Conservation (phyloP, 1,139 yeast species). For the Lodderomyces jiufengensis region DNA sequence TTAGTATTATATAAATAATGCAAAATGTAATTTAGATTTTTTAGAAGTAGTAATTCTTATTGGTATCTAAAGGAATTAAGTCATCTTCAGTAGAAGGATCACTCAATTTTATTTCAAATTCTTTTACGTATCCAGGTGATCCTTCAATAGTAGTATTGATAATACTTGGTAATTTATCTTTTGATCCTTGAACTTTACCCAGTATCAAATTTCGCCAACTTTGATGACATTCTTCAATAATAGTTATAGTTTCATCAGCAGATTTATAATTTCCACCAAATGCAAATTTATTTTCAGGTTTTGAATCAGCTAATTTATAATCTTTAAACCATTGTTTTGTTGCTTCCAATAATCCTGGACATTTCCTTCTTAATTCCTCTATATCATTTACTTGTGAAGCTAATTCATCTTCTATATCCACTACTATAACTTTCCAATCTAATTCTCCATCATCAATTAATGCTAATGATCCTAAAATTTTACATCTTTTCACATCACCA, state of each 20-base stretch:
- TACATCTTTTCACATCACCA: slow-evolving; percentile 79
- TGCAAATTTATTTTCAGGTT: slow-evolving; percentile 83
- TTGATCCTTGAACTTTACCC: slow-evolving; percentile 40
- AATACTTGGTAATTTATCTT: slow-evolving; percentile 46
- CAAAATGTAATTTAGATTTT: too few relatives aligned
- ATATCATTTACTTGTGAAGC: slow-evolving; percentile 70
- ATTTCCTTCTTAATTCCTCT: slow-evolving; percentile 67
- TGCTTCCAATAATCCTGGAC: slow-evolving; percentile 79
- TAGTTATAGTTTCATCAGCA: slow-evolving; percentile 68
- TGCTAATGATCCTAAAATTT: slow-evolving; percentile 83
- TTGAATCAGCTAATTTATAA: slow-evolving; percentile 88
- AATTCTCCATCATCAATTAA: slow-evolving; percentile 89
- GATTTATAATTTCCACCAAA: slow-evolving; percentile 77
- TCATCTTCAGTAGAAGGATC: slow-evolving; percentile 23
- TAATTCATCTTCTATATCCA: slow-evolving; percentile 71
- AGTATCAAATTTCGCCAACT: slow-evolving; percentile 68
- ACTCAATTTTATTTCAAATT: slow-evolving; percentile 18
- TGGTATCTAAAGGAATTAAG: slow-evolving; percentile 23
- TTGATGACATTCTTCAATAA: slow-evolving; percentile 64
- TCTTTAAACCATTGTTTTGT: slow-evolving; percentile 90
- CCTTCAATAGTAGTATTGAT: slow-evolving; percentile 60
- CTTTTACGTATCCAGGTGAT: slow-evolving; percentile 35
- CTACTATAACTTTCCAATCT: slow-evolving; percentile 87
- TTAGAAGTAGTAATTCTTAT: slow-evolving; percentile 14
- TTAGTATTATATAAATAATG: too few relatives aligned